Percentiles rank a stretch among this genome's conserved stretches.
Conservation (phyloP, 2,329 filamentous ascomycete species). For the Penicillium frequentans region DNA sequence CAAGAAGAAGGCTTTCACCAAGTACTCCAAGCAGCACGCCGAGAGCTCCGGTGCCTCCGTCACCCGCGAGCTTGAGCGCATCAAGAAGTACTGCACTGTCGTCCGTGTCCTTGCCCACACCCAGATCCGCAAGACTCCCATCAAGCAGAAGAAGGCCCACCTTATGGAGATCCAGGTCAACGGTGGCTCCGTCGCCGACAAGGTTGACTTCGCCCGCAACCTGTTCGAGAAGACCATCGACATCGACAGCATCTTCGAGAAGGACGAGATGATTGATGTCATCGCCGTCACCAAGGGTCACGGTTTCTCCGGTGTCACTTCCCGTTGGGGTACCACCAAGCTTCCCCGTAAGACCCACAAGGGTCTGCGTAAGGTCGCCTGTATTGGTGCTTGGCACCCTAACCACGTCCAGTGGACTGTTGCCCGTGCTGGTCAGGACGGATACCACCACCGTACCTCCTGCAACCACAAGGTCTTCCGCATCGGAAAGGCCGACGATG, state of each 20-base stretch:
- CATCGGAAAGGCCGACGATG: constrained; percentile 87
- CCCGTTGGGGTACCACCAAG: constrained; percentile 99
- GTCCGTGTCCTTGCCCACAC: constrained; percentile 99
- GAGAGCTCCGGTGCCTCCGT: constrained; percentile 87
- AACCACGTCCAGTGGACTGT: constrained; percentile 99
- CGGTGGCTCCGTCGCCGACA: constrained; percentile 91
- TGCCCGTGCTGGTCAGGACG: constrained; percentile 98
- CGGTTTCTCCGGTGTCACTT: constrained; percentile 95
- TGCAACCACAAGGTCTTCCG: constrained; percentile 99
- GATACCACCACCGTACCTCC: constrained; percentile 99
- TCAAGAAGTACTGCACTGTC: constrained; percentile 99
- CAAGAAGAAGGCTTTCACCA: constrained; percentile 99
- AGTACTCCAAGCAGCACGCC: constrained; percentile 99
- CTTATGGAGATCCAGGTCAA: constrained; percentile 99
- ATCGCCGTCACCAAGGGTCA: constrained; percentile 99
- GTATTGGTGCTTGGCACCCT: constrained; percentile 99
- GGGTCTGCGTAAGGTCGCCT: constrained; percentile 99
- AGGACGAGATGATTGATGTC: constrained; percentile 99
- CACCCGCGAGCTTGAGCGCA: constrained; percentile 97
- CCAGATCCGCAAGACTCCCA: constrained; percentile 97
- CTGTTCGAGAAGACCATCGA: constrained; percentile 99
- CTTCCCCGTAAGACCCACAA: constrained; percentile 99
- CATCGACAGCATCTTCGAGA: constrained; percentile 93
- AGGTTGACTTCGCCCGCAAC: constrained; percentile 92
- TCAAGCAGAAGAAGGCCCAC: constrained; percentile 99